Conservation (phyloP, 306 rosid species). For the Crotalaria pallida region DNA sequence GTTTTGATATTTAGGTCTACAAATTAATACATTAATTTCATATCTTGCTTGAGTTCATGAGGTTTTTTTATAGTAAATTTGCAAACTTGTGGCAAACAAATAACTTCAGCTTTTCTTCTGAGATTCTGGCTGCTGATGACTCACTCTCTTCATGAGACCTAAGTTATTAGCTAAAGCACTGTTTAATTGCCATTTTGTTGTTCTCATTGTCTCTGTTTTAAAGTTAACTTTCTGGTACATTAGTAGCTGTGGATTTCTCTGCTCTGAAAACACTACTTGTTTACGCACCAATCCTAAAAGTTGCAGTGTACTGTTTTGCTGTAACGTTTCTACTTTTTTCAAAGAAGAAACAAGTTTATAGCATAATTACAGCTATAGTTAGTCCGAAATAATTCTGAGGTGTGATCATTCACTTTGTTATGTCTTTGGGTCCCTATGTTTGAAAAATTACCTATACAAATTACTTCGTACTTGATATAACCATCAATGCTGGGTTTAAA, state of each 20-base stretch:
- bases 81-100: neutral
- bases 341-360: neutral
- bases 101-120: neutral
- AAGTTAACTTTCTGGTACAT: neutral
- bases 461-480: neutral
- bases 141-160: too few relatives aligned
- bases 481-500: neutral
- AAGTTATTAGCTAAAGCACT: too few relatives aligned
- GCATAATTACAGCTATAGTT: neutral
- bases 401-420: neutral
- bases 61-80: neutral
- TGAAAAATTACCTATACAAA: neutral
- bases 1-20: too few relatives aligned
- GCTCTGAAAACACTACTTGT: neutral
- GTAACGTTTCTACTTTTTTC: neutral
- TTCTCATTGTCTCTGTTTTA: too few relatives aligned
- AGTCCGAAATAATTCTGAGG: neutral
- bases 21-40: too few relatives aligned
- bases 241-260: neutral
- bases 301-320: neutral
- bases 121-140: too few relatives aligned
- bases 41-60: neutral
- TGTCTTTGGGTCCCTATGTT: neutral
- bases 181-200: too few relatives aligned
- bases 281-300: neutral